Evolutionary conservation across 2,329 filamentous ascomycete species (phyloP).

Genomic region (Pestalotiopsis sp.): DNA sequence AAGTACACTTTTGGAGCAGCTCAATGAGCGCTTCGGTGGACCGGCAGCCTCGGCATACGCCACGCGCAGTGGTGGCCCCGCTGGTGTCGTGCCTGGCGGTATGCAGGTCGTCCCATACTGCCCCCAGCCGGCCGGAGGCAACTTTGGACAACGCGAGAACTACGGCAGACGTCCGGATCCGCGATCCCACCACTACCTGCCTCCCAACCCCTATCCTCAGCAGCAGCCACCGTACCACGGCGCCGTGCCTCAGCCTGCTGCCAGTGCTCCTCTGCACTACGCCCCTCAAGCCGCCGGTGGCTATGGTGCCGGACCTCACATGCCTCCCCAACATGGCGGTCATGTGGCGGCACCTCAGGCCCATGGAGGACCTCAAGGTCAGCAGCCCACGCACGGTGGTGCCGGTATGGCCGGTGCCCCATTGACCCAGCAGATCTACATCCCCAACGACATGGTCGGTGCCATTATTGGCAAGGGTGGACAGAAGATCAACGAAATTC

Average conservation of each 20-base stretch:
- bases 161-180: slow-evolving; percentile 75
- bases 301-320: slow-evolving; percentile 80
- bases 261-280: slow-evolving; percentile 77
- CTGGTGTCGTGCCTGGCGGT: slow-evolving; percentile 90
- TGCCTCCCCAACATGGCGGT: slow-evolving; percentile 70
- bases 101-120: slow-evolving; percentile 99
- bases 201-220: slow-evolving; percentile 76
- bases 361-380: slow-evolving; percentile 67
- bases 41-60: slow-evolving; percentile 97
- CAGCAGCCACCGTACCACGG: slow-evolving; percentile 69
- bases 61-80: slow-evolving; percentile 88
- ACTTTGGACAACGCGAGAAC: slow-evolving; percentile 88
- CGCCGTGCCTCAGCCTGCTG: slow-evolving; percentile 59
- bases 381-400: slow-evolving; percentile 70
- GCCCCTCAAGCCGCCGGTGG: slow-evolving; percentile 72
- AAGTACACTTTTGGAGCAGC: slow-evolving; percentile 95
- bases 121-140: slow-evolving; percentile 88
- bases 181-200: slow-evolving; percentile 74
- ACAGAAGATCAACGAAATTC: slow-evolving; percentile 98
- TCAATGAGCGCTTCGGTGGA: slow-evolving; percentile 94
- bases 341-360: slow-evolving; percentile 65
- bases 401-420: slow-evolving; percentile 70
- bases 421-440: slow-evolving; percentile 97
- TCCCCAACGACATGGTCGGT: slow-evolving; percentile 99
- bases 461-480: slow-evolving; percentile 99